phyloP scores from a whole-genome alignment of 2,329 filamentous ascomycete genomes.

The Diaporthe destruens region DNA sequence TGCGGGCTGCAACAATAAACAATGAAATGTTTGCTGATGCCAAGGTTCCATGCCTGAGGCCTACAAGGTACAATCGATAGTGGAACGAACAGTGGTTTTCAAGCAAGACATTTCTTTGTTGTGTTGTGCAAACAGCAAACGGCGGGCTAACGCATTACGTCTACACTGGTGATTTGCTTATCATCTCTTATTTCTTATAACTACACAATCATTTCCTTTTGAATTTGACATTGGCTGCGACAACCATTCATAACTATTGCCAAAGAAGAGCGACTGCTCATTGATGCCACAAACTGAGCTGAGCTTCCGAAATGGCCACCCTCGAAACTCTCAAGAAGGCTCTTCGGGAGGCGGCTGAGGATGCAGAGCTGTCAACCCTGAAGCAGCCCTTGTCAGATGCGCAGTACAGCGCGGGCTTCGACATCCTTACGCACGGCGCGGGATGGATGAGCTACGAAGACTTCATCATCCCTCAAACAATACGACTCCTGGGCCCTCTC shows the following conservation, averaged over 20 bases:
- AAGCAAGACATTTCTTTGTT: background rate
- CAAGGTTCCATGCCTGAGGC: background rate
- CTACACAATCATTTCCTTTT: too few species aligned
- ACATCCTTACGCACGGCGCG: constrained; percentile 53
- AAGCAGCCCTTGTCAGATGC: constrained; percentile 50
- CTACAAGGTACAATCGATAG: background rate
- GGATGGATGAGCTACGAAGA: constrained; percentile 58
- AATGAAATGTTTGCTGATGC: background rate
- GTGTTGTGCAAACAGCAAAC: background rate
- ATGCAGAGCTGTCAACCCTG: background rate
- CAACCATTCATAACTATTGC: too few species aligned
- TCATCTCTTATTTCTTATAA: too few species aligned
- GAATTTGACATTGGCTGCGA: too few species aligned
- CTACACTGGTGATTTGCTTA: background rate
- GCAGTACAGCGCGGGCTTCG: constrained; percentile 63
- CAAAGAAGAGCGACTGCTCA: too few species aligned
- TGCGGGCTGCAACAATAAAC: background rate
- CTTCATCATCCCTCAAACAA: constrained; percentile 66
- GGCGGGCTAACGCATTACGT: background rate
- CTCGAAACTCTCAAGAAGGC: constrained; percentile 3
- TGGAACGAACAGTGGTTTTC: background rate
- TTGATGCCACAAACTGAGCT: too few species aligned
- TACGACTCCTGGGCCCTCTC: constrained; percentile 55
- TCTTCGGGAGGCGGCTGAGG: background rate
- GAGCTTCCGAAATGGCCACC: background rate